Conservation (phyloP, 768 basidiomycete species). For the Boletus fagicola region DNA sequence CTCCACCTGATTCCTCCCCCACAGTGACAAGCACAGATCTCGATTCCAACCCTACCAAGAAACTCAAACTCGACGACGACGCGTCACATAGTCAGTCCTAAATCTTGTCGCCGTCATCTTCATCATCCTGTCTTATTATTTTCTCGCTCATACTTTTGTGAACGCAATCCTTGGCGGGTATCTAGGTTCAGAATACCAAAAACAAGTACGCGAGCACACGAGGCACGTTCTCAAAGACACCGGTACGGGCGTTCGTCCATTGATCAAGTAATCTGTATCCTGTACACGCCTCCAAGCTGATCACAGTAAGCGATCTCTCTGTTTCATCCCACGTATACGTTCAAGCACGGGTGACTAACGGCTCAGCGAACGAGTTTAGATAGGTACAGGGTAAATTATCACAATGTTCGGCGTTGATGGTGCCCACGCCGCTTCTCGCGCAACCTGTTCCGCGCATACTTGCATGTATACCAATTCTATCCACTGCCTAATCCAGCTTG, state of each 20-base stretch:
- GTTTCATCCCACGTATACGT: neutral
- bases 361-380: neutral
- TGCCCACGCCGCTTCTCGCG: neutral
- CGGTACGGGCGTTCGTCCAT: slow-evolving; percentile 26
- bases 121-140: neutral
- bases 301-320: slow-evolving; percentile 15
- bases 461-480: slow-evolving; percentile 10
- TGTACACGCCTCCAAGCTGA: slow-evolving; percentile 23
- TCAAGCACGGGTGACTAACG: slow-evolving; percentile 12
- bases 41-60: slow-evolving; percentile 37
- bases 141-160: neutral
- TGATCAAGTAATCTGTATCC: neutral
- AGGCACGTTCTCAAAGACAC: slow-evolving; percentile 45
- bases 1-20: slow-evolving; percentile 39
- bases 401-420: neutral
- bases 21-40: slow-evolving; percentile 36
- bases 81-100: slow-evolving; percentile 32
- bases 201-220: slow-evolving; percentile 37
- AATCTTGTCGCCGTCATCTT: neutral
- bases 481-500: slow-evolving; percentile 1
- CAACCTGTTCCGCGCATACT: neutral
- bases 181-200: slow-evolving; percentile 33
- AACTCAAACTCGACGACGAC: slow-evolving; percentile 34
- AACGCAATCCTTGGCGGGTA: neutral
- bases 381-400: neutral